Evolutionary conservation across 768 basidiomycete species (phyloP).

Genomic region (Leccinellum rugosiceps): DNA sequence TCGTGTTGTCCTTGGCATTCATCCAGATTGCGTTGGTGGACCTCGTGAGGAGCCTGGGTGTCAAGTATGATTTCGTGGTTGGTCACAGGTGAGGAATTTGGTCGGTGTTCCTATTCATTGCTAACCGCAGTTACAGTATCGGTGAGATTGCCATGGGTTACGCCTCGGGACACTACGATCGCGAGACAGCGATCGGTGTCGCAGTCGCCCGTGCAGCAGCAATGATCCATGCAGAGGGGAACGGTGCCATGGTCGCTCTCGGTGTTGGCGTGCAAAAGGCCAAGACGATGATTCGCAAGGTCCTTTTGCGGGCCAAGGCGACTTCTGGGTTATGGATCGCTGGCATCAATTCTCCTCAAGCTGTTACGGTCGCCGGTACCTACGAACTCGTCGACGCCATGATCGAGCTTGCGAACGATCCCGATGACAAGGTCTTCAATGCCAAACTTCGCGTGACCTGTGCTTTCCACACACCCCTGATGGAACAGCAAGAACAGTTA

Average conservation of each 20-base stretch:
- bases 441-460: slow-evolving; percentile 30
- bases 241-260: slow-evolving; percentile 35
- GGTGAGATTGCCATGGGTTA: slow-evolving; percentile 39
- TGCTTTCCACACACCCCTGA: slow-evolving; percentile 36
- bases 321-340: slow-evolving; percentile 34
- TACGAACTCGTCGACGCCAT: slow-evolving; percentile 31
- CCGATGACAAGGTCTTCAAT: slow-evolving; percentile 26
- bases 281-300: slow-evolving; percentile 31
- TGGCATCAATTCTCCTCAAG: slow-evolving; percentile 36
- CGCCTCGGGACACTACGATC: slow-evolving; percentile 36
- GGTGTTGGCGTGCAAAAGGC: slow-evolving; percentile 33
- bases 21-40: slow-evolving; percentile 35
- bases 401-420: slow-evolving; percentile 23
- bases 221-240: slow-evolving; percentile 32
- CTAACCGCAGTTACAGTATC: slow-evolving; percentile 16
- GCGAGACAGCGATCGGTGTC: slow-evolving; percentile 32
- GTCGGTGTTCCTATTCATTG: not conserved
- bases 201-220: slow-evolving; percentile 35
- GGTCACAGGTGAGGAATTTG: slow-evolving; percentile 28
- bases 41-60: slow-evolving; percentile 30
- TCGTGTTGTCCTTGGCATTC: slow-evolving; percentile 32
- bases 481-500: slow-evolving; percentile 32
- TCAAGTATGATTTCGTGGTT: slow-evolving; percentile 33
- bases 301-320: slow-evolving; percentile 25
- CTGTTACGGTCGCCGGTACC: slow-evolving; percentile 34